Evolutionary conservation across 192 early-diverging fungal genomes (phyloP), one percentile per base, ranked within the genome.

Genomic region (Podila clonocystis): DNA sequence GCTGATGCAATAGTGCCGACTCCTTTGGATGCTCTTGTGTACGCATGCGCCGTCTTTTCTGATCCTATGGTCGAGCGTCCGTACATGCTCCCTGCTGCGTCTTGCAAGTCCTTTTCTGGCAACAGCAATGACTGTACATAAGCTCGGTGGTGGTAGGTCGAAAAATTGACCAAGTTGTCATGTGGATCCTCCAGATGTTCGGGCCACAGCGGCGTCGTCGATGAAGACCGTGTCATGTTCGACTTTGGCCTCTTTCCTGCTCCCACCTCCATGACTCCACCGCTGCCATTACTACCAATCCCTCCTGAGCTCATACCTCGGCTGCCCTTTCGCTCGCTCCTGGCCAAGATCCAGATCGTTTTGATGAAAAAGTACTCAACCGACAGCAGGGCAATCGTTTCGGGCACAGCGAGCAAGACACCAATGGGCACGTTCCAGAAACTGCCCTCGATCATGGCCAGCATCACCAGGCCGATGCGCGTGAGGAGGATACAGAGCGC

Each of bases 51-150:
- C 8, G 70, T 58, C 45, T 80, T 80, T 64, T 80, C 48, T 0
- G 77, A 80, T 50, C 77, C 77, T 2, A 80, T 65, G 33, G 77
- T 80, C 6, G 77, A 80, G 1, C 28, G 60, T 2, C 77, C 77
- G 58, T 80, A 72, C 77, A 80, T 80, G 48, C 71, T 72, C 28
- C 77, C 77, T n/a, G 77, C 71, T 3, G 77, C 70, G 36, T 80
- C 77, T 20, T 48, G 57, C 0, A 80, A 17, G 24, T 80, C 71
- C 6, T 22, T 38, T 52, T 80, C 77, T 5, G 66, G 67, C 0
- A n/a, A 28, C 22, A 80, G 30, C 2, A 80, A 50, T 5, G 70
- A 73, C 50, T 73, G 71, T 20, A 80, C 77, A 34, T 80, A 80
- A 0, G 67, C 71, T 0, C 71, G 70, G 24, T 80, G 77, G 45